Percentiles rank a stretch among this genome's conserved stretches.
Evolutionary conservation across 805 yeast species (phyloP).

Genomic region (Wickerhamomyces rabaulensis): DNA sequence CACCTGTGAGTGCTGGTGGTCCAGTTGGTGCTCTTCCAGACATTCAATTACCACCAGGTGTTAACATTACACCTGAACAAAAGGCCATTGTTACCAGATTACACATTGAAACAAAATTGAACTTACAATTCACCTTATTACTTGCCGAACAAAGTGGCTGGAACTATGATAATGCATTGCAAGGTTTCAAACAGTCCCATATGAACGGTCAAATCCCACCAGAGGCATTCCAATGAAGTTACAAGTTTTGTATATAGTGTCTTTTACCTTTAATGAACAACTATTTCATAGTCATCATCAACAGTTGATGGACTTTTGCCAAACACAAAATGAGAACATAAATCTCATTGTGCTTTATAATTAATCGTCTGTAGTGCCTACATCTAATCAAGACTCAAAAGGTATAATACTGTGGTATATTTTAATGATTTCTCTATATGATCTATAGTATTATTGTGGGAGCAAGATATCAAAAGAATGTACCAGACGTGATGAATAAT

Average conservation of each 20-base stretch:
- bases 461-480: background rate
- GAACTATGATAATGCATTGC: constrained; percentile 66
- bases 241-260: background rate
- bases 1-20: constrained; percentile 5
- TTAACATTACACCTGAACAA: constrained; percentile 54
- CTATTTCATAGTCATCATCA: background rate
- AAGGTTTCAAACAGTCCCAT: constrained; percentile 63
- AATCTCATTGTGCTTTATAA: background rate
- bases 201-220: constrained; percentile 24
- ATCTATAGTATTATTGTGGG: background rate
- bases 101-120: constrained; percentile 68
- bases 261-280: background rate
- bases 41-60: constrained; percentile 15
- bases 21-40: constrained; percentile 26
- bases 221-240: constrained; percentile 20
- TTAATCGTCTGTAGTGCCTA: background rate
- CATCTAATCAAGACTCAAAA: background rate
- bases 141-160: constrained; percentile 84
- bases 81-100: constrained; percentile 61
- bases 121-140: constrained; percentile 74
- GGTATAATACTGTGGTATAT: background rate
- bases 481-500: too few relatives aligned
- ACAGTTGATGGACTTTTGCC: background rate
- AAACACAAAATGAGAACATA: background rate
- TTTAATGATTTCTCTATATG: background rate